phyloP scores from a whole-genome alignment of 345 rosid species.

The Rhizophora mangle region DNA sequence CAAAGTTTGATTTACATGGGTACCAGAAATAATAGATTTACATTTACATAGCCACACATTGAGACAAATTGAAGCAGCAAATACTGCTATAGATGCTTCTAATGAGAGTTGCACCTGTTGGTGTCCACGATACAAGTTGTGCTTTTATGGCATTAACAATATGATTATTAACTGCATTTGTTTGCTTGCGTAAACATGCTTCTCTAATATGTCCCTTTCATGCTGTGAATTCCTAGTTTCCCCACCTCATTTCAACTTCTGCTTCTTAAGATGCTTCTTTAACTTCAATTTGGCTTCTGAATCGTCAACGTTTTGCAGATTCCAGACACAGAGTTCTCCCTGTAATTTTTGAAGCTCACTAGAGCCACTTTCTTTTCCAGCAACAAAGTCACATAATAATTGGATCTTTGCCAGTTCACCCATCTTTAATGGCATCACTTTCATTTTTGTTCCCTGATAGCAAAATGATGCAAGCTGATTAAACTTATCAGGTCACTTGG shows the following conservation, averaged over 20 bases:
- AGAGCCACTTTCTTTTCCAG: not conserved
- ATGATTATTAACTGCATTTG: too few relatives aligned
- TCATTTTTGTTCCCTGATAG: not conserved
- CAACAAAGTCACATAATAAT: not conserved
- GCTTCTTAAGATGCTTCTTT: not conserved
- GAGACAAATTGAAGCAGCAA: too few relatives aligned
- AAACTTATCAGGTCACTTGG: not conserved
- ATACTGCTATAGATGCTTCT: too few relatives aligned
- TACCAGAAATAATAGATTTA: too few relatives aligned
- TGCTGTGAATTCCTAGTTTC: not conserved
- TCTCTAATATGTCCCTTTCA: not conserved
- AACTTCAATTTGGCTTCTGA: not conserved
- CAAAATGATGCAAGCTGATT: not conserved
- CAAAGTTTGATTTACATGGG: too few relatives aligned
- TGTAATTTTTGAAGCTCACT: not conserved
- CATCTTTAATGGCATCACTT: not conserved
- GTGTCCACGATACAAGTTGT: too few relatives aligned
- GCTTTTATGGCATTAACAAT: too few relatives aligned
- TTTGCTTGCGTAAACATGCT: not conserved
- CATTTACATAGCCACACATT: too few relatives aligned
- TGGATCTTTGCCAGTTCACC: not conserved
- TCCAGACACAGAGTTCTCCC: not conserved
- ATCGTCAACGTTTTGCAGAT: constrained; percentile 1
- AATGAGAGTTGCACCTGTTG: too few relatives aligned
- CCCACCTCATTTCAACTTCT: not conserved